Percentiles rank a stretch among this genome's conserved stretches.
Conservation (phyloP, 352 stramenopile species). For the Thalassiosira pacifica region DNA sequence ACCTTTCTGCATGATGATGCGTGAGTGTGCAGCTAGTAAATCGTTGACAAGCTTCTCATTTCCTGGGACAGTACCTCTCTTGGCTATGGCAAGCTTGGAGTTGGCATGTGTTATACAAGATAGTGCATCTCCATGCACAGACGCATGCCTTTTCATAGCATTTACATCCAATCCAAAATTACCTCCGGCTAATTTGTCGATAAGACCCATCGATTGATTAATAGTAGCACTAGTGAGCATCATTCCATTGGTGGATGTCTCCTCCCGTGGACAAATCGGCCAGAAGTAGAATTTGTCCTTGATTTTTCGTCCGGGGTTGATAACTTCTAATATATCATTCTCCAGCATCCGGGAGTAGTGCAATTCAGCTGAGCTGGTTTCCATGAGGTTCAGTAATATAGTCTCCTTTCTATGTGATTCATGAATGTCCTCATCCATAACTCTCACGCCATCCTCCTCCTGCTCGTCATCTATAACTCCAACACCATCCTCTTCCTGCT, state of each 20-base stretch:
- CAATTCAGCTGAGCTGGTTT: neutral
- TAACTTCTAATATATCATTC: neutral
- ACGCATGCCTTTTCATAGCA: neutral
- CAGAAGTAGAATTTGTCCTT: neutral
- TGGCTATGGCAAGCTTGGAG: neutral
- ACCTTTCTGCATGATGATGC: slow-evolving; percentile 11
- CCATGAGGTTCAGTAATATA: neutral
- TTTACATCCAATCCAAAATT: neutral
- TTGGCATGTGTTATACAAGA: neutral
- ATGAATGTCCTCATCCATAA: neutral
- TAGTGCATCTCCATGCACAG: slow-evolving; percentile 1
- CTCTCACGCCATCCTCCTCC: too few species aligned
- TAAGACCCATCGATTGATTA: neutral
- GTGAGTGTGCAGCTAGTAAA: neutral
- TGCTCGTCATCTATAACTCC: too few species aligned
- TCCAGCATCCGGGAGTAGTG: neutral
- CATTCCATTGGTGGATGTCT: neutral
- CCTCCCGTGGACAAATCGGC: neutral
- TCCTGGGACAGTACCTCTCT: neutral
- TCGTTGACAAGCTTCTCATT: neutral
- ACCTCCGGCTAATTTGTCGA: neutral
- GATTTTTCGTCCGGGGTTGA: neutral
- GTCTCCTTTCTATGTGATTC: neutral
- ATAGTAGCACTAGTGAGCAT: neutral
- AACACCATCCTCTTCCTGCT: neutral